These are phyloP conservation scores for Exophiala sp. DNA, from an alignment of 2,329 filamentous ascomycete species.

Conservation along the genomic window DNA sequence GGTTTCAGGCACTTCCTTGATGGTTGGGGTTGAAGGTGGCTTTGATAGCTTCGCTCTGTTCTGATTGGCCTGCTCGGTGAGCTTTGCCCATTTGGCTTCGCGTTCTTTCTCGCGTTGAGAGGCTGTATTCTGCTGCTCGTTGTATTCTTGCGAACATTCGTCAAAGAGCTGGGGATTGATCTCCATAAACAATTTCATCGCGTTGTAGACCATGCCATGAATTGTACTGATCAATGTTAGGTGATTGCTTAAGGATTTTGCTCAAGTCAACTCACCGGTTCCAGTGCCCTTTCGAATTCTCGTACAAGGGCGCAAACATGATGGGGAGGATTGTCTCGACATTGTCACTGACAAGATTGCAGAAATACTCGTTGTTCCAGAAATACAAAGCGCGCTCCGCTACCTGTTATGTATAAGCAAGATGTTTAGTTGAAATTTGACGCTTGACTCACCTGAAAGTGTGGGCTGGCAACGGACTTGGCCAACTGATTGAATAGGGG, in stretches of 20 bases:
- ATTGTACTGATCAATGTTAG: conserved; percentile 65
- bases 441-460: conserved; percentile 66
- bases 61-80: conserved; percentile 72
- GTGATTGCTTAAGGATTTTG: not conserved
- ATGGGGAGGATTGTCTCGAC: conserved; percentile 97
- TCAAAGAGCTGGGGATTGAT: conserved; percentile 98
- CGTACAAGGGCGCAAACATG: conserved; percentile 97
- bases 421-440: not conserved
- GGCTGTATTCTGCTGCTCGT: conserved; percentile 88
- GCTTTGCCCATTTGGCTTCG: conserved; percentile 81
- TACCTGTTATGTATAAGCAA: conserved; percentile 48
- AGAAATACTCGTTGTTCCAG: conserved; percentile 99
- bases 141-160: conserved; percentile 97
- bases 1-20: conserved; percentile 56
- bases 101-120: conserved; percentile 75
- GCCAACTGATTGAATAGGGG: conserved; percentile 94
- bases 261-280: conserved; percentile 61
- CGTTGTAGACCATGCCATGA: conserved; percentile 99
- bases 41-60: conserved; percentile 49
- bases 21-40: conserved; percentile 32
- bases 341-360: conserved; percentile 97
- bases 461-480: conserved; percentile 95
- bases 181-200: conserved; percentile 99
- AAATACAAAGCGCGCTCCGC: conserved; percentile 96
- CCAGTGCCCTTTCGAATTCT: conserved; percentile 99